Percentiles rank a stretch among this genome's conserved stretches.
phyloP scores from a whole-genome alignment of 306 rosid genomes.

The Corylus avellana region DNA sequence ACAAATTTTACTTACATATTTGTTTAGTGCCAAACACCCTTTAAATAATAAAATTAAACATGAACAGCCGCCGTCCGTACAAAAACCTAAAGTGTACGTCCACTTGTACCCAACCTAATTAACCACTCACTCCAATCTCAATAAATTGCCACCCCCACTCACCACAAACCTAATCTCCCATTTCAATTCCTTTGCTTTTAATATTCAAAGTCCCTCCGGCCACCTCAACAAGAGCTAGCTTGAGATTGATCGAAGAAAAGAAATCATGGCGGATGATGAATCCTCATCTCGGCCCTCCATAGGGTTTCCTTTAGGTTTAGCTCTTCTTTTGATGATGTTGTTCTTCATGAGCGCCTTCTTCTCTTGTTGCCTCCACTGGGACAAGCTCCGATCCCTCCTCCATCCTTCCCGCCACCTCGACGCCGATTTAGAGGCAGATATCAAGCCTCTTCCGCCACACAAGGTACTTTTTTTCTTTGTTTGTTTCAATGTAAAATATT shows the following conservation, averaged over 20 bases:
- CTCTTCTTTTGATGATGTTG: slow-evolving; percentile 51
- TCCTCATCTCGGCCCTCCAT: slow-evolving; percentile 30
- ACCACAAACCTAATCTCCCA: background rate
- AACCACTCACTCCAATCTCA: slow-evolving; percentile 20
- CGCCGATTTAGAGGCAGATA: slow-evolving; percentile 18
- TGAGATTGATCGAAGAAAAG: background rate
- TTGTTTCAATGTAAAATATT: no score
- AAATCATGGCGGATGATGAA: slow-evolving; percentile 39
- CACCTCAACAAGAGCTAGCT: no score
- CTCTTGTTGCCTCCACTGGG: slow-evolving; percentile 65
- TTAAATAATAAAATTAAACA: background rate
- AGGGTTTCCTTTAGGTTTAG: slow-evolving; percentile 62
- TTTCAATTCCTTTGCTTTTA: no score
- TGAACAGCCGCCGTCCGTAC: slow-evolving; percentile 34
- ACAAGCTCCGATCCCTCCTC: slow-evolving; percentile 42
- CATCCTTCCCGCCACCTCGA: slow-evolving; percentile 2
- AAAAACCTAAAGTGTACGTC: slow-evolving; percentile 39
- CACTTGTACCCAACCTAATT: slow-evolving; percentile 20
- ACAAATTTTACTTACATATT: no score
- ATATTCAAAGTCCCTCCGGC: background rate
- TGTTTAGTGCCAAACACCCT: no score
- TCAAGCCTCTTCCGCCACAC: slow-evolving; percentile 37
- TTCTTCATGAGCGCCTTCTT: slow-evolving; percentile 46
- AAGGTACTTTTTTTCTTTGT: slow-evolving; percentile 28
- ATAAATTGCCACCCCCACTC: slow-evolving; percentile 46